These are phyloP conservation scores for Rhizophora mangle DNA, from an alignment of 345 rosid genomes.

Conservation along the genomic window DNA sequence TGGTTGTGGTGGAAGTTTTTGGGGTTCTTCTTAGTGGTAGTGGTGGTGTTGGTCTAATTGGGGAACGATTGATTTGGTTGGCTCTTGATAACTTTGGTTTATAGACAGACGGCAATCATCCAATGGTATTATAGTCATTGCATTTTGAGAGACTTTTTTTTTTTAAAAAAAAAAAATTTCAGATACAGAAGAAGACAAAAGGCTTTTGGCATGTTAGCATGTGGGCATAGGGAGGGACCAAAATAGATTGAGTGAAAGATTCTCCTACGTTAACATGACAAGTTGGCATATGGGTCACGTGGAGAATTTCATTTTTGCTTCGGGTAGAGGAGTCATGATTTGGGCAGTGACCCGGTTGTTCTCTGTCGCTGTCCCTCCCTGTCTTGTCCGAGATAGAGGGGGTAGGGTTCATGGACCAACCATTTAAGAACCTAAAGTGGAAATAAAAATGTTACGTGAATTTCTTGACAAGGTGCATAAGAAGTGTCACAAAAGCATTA, in stretches of 20 bases:
- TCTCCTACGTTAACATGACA: background rate
- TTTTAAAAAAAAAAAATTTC: rapidly evolving
- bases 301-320: background rate
- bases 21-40: background rate
- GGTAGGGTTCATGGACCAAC: no score
- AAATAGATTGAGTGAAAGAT: background rate
- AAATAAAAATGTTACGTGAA: no score
- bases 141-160: no score
- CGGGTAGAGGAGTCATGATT: background rate
- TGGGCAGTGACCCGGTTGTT: no score
- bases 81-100: background rate
- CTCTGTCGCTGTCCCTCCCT: background rate
- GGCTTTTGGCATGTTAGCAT: background rate
- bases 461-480: no score
- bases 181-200: background rate
- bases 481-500: no score
- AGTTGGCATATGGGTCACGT: background rate
- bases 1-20: background rate
- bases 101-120: background rate
- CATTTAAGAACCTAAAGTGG: no score
- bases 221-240: background rate
- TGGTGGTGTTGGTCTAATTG: background rate
- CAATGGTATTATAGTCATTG: background rate
- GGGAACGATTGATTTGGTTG: no score
- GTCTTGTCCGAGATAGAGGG: background rate